Evolutionary conservation across 192 early-diverging fungal genomes (phyloP).

Genomic region (Coemansia biformis): DNA sequence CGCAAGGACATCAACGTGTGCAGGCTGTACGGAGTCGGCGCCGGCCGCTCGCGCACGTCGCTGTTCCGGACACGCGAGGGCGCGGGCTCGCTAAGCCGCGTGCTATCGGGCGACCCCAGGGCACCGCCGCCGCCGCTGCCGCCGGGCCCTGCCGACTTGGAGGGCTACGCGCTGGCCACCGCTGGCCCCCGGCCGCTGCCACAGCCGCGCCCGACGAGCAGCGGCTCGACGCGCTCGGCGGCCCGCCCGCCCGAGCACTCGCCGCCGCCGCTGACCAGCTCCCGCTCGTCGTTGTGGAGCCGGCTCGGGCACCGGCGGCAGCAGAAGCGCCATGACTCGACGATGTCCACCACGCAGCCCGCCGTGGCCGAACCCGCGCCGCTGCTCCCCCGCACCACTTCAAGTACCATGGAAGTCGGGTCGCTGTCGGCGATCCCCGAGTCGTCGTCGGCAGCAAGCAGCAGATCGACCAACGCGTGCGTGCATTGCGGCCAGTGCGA

Average conservation of each 20-base stretch:
- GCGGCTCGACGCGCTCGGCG: neutral
- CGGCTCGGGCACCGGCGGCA: slow-evolving; percentile 23
- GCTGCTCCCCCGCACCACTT: slow-evolving; percentile 5
- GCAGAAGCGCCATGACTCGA: slow-evolving; percentile 15
- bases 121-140: neutral
- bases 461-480: slow-evolving; percentile 10
- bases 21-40: neutral
- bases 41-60: slow-evolving; percentile 6
- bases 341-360: neutral
- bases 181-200: neutral
- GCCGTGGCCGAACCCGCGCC: neutral
- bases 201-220: neutral
- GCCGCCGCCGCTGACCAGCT: slow-evolving; percentile 8
- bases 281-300: slow-evolving; percentile 33
- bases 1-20: slow-evolving; percentile 54
- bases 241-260: neutral
- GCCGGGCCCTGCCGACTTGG: slow-evolving; percentile 2
- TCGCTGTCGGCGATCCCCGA: slow-evolving; percentile 11
- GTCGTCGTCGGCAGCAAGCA: slow-evolving; percentile 1
- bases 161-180: slow-evolving; percentile 6
- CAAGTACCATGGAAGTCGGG: neutral
- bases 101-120: slow-evolving; percentile 4
- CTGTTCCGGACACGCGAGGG: slow-evolving; percentile 15
- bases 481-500: slow-evolving; percentile 26
- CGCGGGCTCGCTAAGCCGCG: slow-evolving; percentile 12